These are phyloP conservation scores for Phytophthora sp. DNA, from an alignment of 352 stramenopile genomes.

Conservation along the genomic window DNA sequence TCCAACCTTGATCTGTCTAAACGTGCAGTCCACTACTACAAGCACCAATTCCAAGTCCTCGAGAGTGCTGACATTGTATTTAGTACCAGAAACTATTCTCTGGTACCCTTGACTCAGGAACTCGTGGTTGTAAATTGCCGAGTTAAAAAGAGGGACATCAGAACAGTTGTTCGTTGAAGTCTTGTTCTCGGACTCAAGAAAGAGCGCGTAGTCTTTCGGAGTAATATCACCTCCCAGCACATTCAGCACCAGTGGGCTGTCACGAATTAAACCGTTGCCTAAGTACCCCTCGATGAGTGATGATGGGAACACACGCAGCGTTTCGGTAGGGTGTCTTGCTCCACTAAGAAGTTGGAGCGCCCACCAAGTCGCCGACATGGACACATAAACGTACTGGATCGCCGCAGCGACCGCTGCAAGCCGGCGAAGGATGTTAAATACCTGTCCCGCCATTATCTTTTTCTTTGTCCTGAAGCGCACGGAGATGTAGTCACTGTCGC, in stretches of 20 bases:
- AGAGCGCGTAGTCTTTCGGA: constrained; percentile 37
- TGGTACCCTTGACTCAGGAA: constrained; percentile 40
- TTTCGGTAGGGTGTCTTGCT: constrained; percentile 17
- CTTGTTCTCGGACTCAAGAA: constrained; percentile 34
- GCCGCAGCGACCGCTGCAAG: constrained; percentile 34
- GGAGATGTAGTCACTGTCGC: constrained; percentile 16
- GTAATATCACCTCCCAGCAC: constrained; percentile 31
- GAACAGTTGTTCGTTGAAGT: constrained; percentile 33
- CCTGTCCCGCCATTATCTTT: background rate
- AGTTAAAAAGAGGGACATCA: constrained; percentile 4
- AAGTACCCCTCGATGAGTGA: constrained; percentile 38
- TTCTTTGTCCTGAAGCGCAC: constrained; percentile 4
- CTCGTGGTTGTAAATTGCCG: constrained; percentile 39
- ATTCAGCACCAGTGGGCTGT: constrained; percentile 37
- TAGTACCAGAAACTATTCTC: constrained; percentile 20
- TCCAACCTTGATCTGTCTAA: constrained; percentile 14
- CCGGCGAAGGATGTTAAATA: constrained; percentile 29
- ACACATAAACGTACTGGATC: constrained; percentile 39
- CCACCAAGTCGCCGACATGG: constrained; percentile 29
- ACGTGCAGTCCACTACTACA: constrained; percentile 51
- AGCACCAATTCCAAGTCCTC: constrained; percentile 41
- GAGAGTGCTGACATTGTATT: constrained; percentile 45
- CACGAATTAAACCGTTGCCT: constrained; percentile 25
- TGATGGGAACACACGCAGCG: constrained; percentile 12
- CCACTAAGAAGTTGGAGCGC: constrained; percentile 27